A percentile compares a stretch with the other conserved stretches of the same genome.
Evolutionary conservation across 2,329 filamentous ascomycete species (phyloP).

Genomic region (Sarocladiaceae sp.): DNA sequence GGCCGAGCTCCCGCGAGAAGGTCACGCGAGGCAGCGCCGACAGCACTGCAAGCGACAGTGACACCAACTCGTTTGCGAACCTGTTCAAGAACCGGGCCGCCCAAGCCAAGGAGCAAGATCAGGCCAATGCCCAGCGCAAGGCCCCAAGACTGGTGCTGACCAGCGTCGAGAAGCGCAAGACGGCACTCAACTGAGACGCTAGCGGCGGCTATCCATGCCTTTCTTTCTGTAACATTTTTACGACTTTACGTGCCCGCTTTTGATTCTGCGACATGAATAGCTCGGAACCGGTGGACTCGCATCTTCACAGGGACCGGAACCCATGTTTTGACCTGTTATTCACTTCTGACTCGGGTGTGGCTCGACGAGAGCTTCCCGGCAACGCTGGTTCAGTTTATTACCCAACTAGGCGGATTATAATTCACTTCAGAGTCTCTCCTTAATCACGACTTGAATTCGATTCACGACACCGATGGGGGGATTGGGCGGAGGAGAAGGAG

Average conservation of each 20-base stretch:
- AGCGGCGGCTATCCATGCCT: slow-evolving; percentile 17
- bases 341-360: slow-evolving; percentile 10
- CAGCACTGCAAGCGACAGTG: slow-evolving; percentile 57
- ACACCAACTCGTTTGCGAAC: slow-evolving; percentile 57
- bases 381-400: slow-evolving; percentile 19
- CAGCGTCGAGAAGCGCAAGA: slow-evolving; percentile 83
- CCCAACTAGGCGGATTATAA: slow-evolving; percentile 24
- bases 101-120: slow-evolving; percentile 38
- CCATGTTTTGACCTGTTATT: slow-evolving; percentile 8
- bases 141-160: slow-evolving; percentile 82
- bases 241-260: slow-evolving; percentile 32
- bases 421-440: slow-evolving; percentile 34
- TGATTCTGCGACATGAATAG: slow-evolving; percentile 27
- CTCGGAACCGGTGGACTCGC: slow-evolving; percentile 14
- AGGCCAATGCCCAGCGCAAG: slow-evolving; percentile 62
- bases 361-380: slow-evolving; percentile 6
- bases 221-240: slow-evolving; percentile 22
- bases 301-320: slow-evolving; percentile 10
- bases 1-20: slow-evolving; percentile 66
- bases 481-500: slow-evolving; percentile 1
- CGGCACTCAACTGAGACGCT: slow-evolving; percentile 11
- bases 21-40: slow-evolving; percentile 50
- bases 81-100: slow-evolving; percentile 56
- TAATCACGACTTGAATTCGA: slow-evolving; percentile 17
- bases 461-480: slow-evolving; percentile 6